Evolutionary conservation across 495 filamentous ascomycete species (phyloP).

Genomic region (Xylaria flabelliformis): DNA sequence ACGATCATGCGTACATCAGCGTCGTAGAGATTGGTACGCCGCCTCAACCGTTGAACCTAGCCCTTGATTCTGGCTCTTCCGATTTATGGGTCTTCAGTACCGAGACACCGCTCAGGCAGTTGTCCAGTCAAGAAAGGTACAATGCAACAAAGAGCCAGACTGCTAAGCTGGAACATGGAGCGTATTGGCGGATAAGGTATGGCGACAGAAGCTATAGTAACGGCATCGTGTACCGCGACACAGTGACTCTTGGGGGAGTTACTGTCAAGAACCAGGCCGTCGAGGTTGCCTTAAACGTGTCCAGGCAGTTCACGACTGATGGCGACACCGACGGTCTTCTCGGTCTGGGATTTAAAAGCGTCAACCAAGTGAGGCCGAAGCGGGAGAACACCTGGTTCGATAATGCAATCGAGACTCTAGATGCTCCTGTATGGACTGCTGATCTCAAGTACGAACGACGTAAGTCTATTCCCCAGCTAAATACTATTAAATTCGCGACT

Average conservation of each 20-base stretch:
- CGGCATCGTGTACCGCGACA: slow-evolving; percentile 73
- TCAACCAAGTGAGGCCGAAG: slow-evolving; percentile 71
- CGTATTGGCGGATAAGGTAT: slow-evolving; percentile 70
- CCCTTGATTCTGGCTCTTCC: slow-evolving; percentile 75
- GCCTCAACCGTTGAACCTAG: slow-evolving; percentile 62
- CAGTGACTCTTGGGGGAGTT: slow-evolving; percentile 68
- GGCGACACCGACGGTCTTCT: slow-evolving; percentile 70
- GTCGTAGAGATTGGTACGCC: slow-evolving; percentile 65
- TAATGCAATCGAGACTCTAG: slow-evolving; percentile 63
- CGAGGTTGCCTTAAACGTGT: slow-evolving; percentile 68
- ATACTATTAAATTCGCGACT: not conserved
- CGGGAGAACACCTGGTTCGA: slow-evolving; percentile 74
- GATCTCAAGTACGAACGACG: slow-evolving; percentile 65
- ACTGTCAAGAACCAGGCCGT: slow-evolving; percentile 68
- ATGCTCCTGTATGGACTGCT: slow-evolving; percentile 68
- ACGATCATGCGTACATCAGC: slow-evolving; percentile 67
- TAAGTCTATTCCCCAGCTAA: slow-evolving; percentile 20
- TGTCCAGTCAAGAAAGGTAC: slow-evolving; percentile 61
- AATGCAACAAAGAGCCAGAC: slow-evolving; percentile 52
- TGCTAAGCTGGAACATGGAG: slow-evolving; percentile 54
- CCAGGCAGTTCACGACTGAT: slow-evolving; percentile 62
- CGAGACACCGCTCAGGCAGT: slow-evolving; percentile 49
- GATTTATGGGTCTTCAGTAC: slow-evolving; percentile 63
- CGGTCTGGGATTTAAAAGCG: slow-evolving; percentile 70
- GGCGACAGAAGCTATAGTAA: slow-evolving; percentile 70